These are phyloP conservation scores for Cryptosporidium tyzzeri DNA, from an alignment of 169 alveolate species.

Conservation along the genomic window DNA sequence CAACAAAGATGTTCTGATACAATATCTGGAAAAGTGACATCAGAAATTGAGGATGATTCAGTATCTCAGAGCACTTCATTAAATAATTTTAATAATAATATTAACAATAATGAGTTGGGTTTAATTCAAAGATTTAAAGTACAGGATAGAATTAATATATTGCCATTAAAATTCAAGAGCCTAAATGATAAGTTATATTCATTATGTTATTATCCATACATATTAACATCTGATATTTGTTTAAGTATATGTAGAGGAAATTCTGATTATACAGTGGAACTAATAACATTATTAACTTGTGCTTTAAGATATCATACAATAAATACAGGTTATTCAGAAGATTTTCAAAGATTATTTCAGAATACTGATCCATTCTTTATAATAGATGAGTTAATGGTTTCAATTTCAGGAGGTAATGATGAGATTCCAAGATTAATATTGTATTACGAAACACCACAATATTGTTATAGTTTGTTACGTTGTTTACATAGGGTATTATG, in stretches of 20 bases:
- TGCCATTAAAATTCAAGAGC: conserved; percentile 35
- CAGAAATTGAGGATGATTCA: background rate
- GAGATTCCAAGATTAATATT: conserved; percentile 50
- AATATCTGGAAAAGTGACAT: background rate
- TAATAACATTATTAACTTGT: conserved; percentile 26
- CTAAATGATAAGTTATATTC: conserved; percentile 30
- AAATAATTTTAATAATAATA: background rate
- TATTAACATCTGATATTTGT: conserved; percentile 69
- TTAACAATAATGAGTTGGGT: conserved; percentile 6
- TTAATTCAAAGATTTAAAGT: conserved; percentile 26
- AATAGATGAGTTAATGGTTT: conserved; percentile 36
- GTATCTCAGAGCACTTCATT: background rate
- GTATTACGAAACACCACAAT: conserved; percentile 37
- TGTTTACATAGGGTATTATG: conserved; percentile 66
- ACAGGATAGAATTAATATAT: conserved; percentile 44
- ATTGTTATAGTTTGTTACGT: conserved; percentile 71
- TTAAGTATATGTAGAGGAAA: conserved; percentile 67
- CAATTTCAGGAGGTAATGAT: conserved; percentile 52
- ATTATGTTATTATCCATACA: conserved; percentile 56
- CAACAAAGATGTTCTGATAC: background rate
- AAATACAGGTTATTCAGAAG: background rate
- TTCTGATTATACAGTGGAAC: conserved; percentile 49
- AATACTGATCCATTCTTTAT: conserved; percentile 47
- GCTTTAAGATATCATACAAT: conserved; percentile 50
- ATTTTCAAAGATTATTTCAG: conserved; percentile 9